Base-by-base conservation (phyloP, 768 basidiomycete species). In the Psilocybe cubensis region DNA sequence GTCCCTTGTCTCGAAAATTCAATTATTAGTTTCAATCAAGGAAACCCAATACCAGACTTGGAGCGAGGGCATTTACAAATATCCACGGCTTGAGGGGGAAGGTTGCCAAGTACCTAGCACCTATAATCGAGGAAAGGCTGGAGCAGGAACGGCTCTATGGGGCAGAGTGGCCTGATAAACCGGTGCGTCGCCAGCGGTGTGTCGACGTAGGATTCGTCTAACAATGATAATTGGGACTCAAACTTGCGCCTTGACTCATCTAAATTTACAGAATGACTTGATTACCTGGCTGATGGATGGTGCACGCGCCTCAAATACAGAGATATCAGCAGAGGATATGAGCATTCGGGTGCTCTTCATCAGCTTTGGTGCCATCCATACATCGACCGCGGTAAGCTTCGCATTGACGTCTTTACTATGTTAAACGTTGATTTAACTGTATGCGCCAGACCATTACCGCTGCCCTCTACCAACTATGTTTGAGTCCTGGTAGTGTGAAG, bases 221-320 rank as follows among this genome's bases (percentile, higher is more conserved):
- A 17, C 18, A 5, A 28, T 33, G 14, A 4, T 40, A 17, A 11
- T 20, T 11, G 8, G 20, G 5, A 5, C 9, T 14, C 9, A 11
- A 5, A 47, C n/a, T 38, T n/a, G 12, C n/a, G 35, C 7, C n/a
- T 38, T 14, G 12, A 44, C 18, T 8, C 3, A 12, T 3, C 7
- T 24, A n/a, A 12, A 17, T n/a, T n/a, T 33, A 14, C 18, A 82
- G 82, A 74, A 76, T 52, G 81, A 83, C 52, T 56, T 82, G 20
- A 68, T 83, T 0, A 70, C 74, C 20, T 84, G 80, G 80, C 66
- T 82, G 10, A 69, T 82, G 40, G 79, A 79, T 43, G 68, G 65
- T 7, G 76, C 78, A 0, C 61, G 67, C 41, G 47, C 61, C 38
- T 42, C 51, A 9, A 69, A 68, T 6, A 56, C 70, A 14, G 68